A percentile compares a stretch with the other conserved stretches of the same genome.
These are phyloP conservation scores for Salix koriyanagi DNA, from an alignment of 345 rosid species.

Conservation along the genomic window DNA sequence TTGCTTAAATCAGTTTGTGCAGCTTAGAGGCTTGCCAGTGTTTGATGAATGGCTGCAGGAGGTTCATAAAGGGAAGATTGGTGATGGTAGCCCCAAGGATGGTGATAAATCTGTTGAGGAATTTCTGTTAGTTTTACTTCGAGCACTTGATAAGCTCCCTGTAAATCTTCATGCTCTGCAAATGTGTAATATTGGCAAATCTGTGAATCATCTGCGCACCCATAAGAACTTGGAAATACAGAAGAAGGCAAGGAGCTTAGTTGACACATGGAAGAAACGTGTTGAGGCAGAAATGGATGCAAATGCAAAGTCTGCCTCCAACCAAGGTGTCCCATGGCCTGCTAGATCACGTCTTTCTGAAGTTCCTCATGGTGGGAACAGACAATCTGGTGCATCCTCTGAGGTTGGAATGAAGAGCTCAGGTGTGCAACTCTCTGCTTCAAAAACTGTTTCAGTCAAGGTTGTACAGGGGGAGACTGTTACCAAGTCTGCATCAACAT, in stretches of 20 bases:
- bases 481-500: constrained; percentile 45
- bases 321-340: constrained; percentile 59
- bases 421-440: constrained; percentile 47
- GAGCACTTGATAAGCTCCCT: constrained; percentile 87
- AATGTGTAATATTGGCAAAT: constrained; percentile 81
- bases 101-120: constrained; percentile 65
- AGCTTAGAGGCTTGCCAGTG: constrained; percentile 72
- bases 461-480: constrained; percentile 45
- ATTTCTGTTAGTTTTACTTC: constrained; percentile 65
- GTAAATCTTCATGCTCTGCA: constrained; percentile 87
- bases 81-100: constrained; percentile 67
- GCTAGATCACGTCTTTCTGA: constrained; percentile 62
- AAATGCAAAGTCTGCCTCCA: constrained; percentile 60
- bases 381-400: constrained; percentile 49
- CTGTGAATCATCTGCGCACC: constrained; percentile 78
- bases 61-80: constrained; percentile 77
- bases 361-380: constrained; percentile 49
- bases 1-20: constrained; percentile 73
- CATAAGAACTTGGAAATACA: constrained; percentile 80
- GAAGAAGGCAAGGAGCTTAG: constrained; percentile 83
- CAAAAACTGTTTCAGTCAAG: constrained; percentile 56
- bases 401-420: constrained; percentile 64
- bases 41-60: constrained; percentile 98
- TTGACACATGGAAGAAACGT: constrained; percentile 93
- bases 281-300: constrained; percentile 97